A percentile compares a stretch with the other conserved stretches of the same genome.
phyloP scores from a whole-genome alignment of 108 stramenopile genomes.

The Cylindrotheca closterium region DNA sequence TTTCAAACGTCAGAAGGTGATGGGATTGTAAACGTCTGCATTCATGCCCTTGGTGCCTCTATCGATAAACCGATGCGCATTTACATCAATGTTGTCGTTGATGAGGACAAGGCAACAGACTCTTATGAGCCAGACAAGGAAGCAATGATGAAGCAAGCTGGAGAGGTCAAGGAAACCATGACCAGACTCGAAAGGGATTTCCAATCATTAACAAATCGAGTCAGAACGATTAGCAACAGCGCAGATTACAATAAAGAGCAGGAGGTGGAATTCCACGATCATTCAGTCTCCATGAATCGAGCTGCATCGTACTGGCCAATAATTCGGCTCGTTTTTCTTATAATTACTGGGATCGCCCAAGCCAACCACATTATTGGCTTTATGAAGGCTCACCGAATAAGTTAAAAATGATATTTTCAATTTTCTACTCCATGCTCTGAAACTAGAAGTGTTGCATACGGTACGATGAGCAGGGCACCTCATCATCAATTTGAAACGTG shows the following conservation, averaged over 20 bases:
- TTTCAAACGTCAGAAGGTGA: conserved; percentile 23
- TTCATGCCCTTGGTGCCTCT: conserved; percentile 31
- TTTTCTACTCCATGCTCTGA: no score
- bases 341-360: conserved; percentile 69
- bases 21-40: conserved; percentile 32
- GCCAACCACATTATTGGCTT: conserved; percentile 68
- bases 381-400: conserved; percentile 62
- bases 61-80: conserved; percentile 21
- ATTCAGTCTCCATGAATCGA: conserved; percentile 65
- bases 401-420: no score
- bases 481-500: no score
- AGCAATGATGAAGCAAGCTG: conserved; percentile 10
- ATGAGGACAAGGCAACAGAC: conserved; percentile 4
- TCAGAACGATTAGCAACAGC: conserved; percentile 28
- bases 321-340: conserved; percentile 57
- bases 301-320: conserved; percentile 77
- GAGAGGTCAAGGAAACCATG: conserved; percentile 22
- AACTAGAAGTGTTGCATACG: no score
- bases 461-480: no score
- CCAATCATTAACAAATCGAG: conserved; percentile 25
- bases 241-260: conserved; percentile 46
- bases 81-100: conserved; percentile 3
- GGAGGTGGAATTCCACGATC: conserved; percentile 52
- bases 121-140: background rate
- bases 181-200: conserved; percentile 34